These are phyloP conservation scores for Thamnidium elegans DNA, from an alignment of 192 early-diverging fungal species.

Conservation along the genomic window DNA sequence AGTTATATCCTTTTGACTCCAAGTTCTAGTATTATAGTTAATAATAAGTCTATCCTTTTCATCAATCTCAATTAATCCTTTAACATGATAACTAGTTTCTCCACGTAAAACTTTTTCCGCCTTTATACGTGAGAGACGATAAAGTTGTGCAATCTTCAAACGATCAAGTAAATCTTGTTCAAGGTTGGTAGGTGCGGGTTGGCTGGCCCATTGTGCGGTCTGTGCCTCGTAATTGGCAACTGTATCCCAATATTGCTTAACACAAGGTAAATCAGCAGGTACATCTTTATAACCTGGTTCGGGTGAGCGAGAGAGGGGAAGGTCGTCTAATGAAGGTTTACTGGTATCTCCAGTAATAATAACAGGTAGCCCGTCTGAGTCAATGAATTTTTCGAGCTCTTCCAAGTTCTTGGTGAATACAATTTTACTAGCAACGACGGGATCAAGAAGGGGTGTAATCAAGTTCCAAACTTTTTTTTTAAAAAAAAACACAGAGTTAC, in stretches of 20 bases:
- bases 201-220: slow-evolving; percentile 14
- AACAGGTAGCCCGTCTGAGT: slow-evolving; percentile 52
- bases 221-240: background rate
- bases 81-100: slow-evolving; percentile 16
- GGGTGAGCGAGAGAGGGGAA: too few relatives aligned
- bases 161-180: slow-evolving; percentile 4
- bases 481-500: background rate
- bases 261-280: too few relatives aligned
- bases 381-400: slow-evolving; percentile 64
- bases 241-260: too few relatives aligned
- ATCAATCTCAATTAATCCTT: slow-evolving; percentile 3
- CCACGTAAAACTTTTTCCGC: slow-evolving; percentile 18
- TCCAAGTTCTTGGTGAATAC: slow-evolving; percentile 63
- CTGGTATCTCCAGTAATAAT: slow-evolving; percentile 55
- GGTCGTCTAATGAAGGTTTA: too few relatives aligned
- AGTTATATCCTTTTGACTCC: background rate
- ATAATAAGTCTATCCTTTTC: slow-evolving; percentile 14
- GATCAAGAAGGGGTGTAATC: slow-evolving; percentile 81
- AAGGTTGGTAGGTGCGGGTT: background rate
- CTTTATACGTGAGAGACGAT: slow-evolving; percentile 19
- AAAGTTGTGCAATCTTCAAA: slow-evolving; percentile 8
- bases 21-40: slow-evolving; percentile 1
- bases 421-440: slow-evolving; percentile 86
- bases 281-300: too few relatives aligned
- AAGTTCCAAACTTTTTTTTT: slow-evolving; percentile 67